A percentile compares a stretch with the other conserved stretches of the same genome.
These are phyloP conservation scores for Cercospora citrullina DNA, from an alignment of 2,329 filamentous ascomycete species.

Conservation along the genomic window DNA sequence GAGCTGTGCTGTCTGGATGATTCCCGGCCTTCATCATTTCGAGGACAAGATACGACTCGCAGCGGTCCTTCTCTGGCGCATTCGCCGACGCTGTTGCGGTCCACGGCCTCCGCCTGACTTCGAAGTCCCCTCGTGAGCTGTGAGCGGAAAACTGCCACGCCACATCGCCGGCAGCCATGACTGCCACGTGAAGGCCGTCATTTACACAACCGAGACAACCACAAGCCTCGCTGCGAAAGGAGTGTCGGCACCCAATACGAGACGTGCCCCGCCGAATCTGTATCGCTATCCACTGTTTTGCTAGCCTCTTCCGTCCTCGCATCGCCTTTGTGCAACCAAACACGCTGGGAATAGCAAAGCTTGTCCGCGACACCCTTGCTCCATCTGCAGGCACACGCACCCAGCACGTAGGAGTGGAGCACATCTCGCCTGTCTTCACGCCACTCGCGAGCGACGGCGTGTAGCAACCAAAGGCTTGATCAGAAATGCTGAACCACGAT, in stretches of 20 bases:
- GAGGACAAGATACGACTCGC: not conserved
- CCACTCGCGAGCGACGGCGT: slow-evolving; percentile 6
- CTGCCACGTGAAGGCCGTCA: slow-evolving; percentile 6
- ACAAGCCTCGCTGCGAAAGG: not conserved
- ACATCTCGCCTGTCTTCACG: slow-evolving; percentile 2
- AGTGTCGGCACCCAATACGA: slow-evolving; percentile 2
- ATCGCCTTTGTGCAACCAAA: slow-evolving; percentile 8
- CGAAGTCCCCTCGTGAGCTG: not conserved
- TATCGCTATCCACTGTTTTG: slow-evolving; percentile 3
- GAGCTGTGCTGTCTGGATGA: slow-evolving; percentile 3
- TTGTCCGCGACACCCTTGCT: slow-evolving; percentile 11
- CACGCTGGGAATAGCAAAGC: slow-evolving; percentile 13
- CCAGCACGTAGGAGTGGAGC: slow-evolving; percentile 5
- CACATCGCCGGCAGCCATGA: not conserved
- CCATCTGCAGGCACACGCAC: slow-evolving; percentile 14
- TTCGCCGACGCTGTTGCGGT: not conserved
- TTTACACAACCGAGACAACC: not conserved
- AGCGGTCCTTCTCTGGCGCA: not conserved
- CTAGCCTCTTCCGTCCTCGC: slow-evolving; percentile 12
- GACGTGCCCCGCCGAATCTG: slow-evolving; percentile 5
- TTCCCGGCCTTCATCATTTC: slow-evolving; percentile 1
- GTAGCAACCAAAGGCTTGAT: not conserved
- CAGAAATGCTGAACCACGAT: not conserved
- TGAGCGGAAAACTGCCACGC: not conserved
- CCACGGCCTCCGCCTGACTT: not conserved